Percentiles rank a stretch among this genome's conserved stretches.
phyloP scores from a whole-genome alignment of 2,329 filamentous ascomycete genomes.

The Lasiodiplodia hormozganensis region DNA sequence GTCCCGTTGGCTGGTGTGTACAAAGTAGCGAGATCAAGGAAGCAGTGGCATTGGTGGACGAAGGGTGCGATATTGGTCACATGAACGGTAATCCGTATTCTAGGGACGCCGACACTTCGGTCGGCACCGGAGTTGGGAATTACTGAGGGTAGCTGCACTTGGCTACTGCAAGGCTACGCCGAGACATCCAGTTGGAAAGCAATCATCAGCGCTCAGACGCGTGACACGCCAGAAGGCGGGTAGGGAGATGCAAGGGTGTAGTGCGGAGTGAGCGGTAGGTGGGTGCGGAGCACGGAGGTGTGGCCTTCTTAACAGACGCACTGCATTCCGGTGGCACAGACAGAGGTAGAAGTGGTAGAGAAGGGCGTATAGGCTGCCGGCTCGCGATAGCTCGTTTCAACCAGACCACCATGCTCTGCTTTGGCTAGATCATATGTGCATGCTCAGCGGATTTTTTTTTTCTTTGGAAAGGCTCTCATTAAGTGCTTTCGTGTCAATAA shows the following conservation, averaged over 20 bases:
- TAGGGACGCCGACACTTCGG: background rate
- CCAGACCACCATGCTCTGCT: too few relatives aligned
- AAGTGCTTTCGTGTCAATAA: too few relatives aligned
- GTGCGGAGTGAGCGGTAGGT: background rate
- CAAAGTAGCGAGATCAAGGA: background rate
- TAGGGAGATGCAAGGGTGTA: background rate
- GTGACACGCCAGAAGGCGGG: background rate
- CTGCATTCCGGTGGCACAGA: background rate
- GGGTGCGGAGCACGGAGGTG: background rate
- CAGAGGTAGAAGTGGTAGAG: background rate
- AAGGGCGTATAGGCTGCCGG: background rate
- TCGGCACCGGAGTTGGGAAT: background rate
- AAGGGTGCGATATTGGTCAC: background rate
- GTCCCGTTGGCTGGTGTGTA: background rate
- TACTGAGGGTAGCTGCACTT: slow-evolving; percentile 4
- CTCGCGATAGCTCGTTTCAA: too few relatives aligned
- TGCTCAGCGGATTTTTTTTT: too few relatives aligned
- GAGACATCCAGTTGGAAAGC: background rate
- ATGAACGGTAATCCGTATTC: background rate
- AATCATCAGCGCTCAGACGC: background rate
- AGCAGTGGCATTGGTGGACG: slow-evolving; percentile 1
- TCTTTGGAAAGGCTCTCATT: too few relatives aligned
- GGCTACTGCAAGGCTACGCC: slow-evolving; percentile 1
- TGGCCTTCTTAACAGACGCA: background rate
- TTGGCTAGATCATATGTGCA: too few relatives aligned